Base-by-base conservation (phyloP, 257 asterid genomes). In the Henckelia pumila region DNA sequence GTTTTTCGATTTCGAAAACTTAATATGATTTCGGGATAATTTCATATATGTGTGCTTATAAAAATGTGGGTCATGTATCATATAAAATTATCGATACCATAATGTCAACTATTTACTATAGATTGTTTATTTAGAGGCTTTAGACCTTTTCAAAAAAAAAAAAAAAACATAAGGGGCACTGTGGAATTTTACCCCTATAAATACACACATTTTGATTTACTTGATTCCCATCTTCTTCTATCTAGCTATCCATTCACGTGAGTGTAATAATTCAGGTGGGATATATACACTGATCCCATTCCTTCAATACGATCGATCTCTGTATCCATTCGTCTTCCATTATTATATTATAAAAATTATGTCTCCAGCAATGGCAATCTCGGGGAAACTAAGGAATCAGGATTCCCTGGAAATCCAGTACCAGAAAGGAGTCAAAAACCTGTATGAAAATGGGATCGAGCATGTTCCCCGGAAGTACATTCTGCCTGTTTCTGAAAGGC, bases 401-500 rank as follows among this genome's bases (percentile, higher is more conserved):
- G 79, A 76, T 28, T 23, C 71, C 28, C 10, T 24, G n/a, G 85
- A 78, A 67, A 69, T 21, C 19, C 61, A 81, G 35, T 89, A 71
- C 79, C 75, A 78, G 72, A 89, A 89, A 79, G 98, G 98, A 30
- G 98, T 92, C 26, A 83, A 83, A 40, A 71, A 83, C 63, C 60
- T 92, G 78, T 78, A 66, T 61, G 97, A 92, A n/a, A 82, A 35
- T 35, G 98, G 98, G 44, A 77, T 89, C 22, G 58, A 73, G 40
- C 89, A 66, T 26, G 85, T 92, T 49, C 98, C 98, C 4, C 56
- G 3, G 6, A 92, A 88, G 44, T 92, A 92, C 78, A 77, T 92
- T 17, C 59, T 89, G 21, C 96, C 98, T 0, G 73, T 79, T n/a
- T 53, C 83, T 0, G 93, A 92, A 56, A 92, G 98, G 55, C 96